Conservation (phyloP, 202 grass and related monocot species). For the Dendrocalamus latiflorus region DNA sequence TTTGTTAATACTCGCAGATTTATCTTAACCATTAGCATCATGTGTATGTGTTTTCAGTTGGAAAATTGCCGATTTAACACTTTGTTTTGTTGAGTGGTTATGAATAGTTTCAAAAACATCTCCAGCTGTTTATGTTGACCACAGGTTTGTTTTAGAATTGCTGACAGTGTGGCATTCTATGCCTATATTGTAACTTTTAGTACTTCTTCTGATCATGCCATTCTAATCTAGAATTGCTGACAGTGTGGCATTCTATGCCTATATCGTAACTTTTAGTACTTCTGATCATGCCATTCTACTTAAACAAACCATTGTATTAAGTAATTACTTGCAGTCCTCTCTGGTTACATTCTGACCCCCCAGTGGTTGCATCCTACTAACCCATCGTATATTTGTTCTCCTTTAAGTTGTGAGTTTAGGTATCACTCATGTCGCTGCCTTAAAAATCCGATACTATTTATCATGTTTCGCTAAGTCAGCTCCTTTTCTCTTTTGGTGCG, state of each 20-base stretch:
- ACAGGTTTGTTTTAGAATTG: neutral
- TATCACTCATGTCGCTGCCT: neutral
- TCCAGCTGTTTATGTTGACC: constrained; percentile 6
- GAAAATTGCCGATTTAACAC: neutral
- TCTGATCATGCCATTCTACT: too few relatives aligned
- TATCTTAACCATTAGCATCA: too few relatives aligned
- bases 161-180: neutral
- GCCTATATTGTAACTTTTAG: neutral
- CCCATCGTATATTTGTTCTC: neutral
- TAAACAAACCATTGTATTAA: neutral
- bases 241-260: too few relatives aligned
- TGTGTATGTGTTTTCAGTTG: constrained; percentile 2
- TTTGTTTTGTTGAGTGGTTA: neutral
- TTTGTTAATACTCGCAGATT: too few relatives aligned
- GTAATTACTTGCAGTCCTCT: neutral
- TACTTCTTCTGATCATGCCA: neutral
- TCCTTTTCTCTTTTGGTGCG: neutral
- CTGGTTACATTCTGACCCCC: neutral
- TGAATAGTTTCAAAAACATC: neutral
- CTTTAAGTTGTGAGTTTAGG: neutral
- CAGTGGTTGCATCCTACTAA: neutral
- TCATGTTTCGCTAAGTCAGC: neutral
- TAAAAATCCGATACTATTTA: neutral
- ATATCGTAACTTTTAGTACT: too few relatives aligned
- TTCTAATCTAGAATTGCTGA: too few relatives aligned